Percentiles rank a stretch among this genome's conserved stretches.
Conservation (phyloP, 805 yeast genomes). For the Yarrowia porcina region DNA sequence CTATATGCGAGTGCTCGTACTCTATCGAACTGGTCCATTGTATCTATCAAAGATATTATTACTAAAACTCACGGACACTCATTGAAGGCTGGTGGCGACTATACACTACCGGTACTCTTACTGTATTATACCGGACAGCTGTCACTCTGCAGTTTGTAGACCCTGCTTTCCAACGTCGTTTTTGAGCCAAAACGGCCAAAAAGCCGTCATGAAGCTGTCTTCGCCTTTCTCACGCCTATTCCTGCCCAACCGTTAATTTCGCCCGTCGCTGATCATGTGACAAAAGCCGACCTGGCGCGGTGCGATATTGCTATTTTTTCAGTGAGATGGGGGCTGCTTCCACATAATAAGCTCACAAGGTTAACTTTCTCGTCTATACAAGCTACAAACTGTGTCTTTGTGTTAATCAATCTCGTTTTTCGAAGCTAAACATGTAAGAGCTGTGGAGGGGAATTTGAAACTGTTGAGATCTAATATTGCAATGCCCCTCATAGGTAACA, state of each 20-base stretch:
- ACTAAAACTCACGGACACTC: not conserved
- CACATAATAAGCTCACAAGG: not conserved
- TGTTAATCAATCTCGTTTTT: slow-evolving; percentile 1
- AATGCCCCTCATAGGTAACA: no score
- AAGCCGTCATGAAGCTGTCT: no score
- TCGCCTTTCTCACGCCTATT: not conserved
- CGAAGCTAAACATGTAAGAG: not conserved
- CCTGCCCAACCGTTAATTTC: not conserved
- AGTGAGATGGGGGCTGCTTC: slow-evolving; percentile 1
- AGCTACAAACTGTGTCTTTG: slow-evolving; percentile 2
- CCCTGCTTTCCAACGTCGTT: no score
- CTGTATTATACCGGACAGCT: no score
- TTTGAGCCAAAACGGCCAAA: no score
- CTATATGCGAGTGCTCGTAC: no score
- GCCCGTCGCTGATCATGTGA: slow-evolving; percentile 6
- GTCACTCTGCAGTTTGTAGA: not conserved
- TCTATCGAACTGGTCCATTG: no score
- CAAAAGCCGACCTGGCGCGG: not conserved
- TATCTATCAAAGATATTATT: no score
- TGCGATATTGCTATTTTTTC: not conserved
- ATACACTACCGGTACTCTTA: no score
- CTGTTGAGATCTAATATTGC: not conserved
- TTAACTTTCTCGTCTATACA: slow-evolving; percentile 5
- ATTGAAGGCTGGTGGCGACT: not conserved
- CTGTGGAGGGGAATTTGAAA: not conserved